These are phyloP conservation scores for Deinandra increscens DNA, from an alignment of 129 eudicot species.

Conservation along the genomic window DNA sequence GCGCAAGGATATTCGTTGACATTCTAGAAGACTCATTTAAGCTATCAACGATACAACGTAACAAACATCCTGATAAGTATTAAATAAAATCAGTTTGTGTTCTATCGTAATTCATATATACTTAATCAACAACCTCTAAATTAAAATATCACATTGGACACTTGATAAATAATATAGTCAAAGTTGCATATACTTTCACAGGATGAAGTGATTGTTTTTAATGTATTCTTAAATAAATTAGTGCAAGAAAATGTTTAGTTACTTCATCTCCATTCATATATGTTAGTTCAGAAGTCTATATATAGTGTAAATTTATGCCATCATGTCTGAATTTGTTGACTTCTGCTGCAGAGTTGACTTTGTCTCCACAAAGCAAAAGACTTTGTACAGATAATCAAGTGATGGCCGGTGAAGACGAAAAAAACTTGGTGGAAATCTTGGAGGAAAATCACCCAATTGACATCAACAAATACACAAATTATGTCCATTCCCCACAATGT, in stretches of 20 bases:
- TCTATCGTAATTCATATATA: too few species aligned
- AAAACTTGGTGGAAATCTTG: conserved; percentile 60
- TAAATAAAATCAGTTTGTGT: too few species aligned
- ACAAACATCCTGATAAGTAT: neutral
- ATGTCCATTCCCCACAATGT: conserved; percentile 65
- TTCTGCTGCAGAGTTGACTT: conserved; percentile 11
- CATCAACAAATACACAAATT: conserved; percentile 68
- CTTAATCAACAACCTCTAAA: too few species aligned
- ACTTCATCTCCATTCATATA: neutral
- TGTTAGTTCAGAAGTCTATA: neutral
- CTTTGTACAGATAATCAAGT: conserved; percentile 11
- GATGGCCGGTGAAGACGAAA: conserved; percentile 65
- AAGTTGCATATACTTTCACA: neutral
- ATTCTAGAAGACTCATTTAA: neutral
- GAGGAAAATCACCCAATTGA: conserved; percentile 70
- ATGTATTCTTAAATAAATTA: neutral
- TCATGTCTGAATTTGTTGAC: neutral
- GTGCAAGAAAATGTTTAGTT: neutral
- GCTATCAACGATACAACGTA: neutral
- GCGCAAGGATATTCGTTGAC: neutral
- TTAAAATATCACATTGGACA: too few species aligned
- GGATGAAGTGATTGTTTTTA: neutral
- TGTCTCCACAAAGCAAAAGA: neutral
- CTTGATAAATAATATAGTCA: neutral
- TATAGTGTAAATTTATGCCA: neutral